phyloP scores from a whole-genome alignment of 2,329 filamentous ascomycete species.

The Blumeriella jaapii region DNA sequence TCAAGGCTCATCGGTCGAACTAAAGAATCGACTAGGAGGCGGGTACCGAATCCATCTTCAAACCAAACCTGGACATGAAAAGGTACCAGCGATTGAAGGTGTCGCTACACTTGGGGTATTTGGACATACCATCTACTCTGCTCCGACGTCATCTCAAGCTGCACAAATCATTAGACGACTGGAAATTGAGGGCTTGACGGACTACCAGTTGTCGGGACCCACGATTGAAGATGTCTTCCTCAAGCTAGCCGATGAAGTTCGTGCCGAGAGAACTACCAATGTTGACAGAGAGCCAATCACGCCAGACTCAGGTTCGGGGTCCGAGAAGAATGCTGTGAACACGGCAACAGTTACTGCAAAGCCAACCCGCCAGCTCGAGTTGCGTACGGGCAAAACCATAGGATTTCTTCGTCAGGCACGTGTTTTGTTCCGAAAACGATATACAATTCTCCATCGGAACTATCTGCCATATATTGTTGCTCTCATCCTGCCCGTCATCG shows the following conservation, averaged over 20 bases:
- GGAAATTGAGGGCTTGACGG: constrained; percentile 52
- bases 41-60: constrained; percentile 75
- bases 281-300: constrained; percentile 8
- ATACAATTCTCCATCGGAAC: constrained; percentile 67
- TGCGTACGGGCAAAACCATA: constrained; percentile 58
- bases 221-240: constrained; percentile 92
- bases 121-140: constrained; percentile 63
- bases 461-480: constrained; percentile 66
- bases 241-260: constrained; percentile 70
- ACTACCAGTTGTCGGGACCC: constrained; percentile 79
- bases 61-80: constrained; percentile 39
- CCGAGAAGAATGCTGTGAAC: constrained; percentile 22
- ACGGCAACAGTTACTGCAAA: constrained; percentile 4
- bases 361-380: constrained; percentile 32
- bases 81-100: constrained; percentile 39
- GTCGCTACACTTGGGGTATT: constrained; percentile 48
- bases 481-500: constrained; percentile 65
- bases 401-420: constrained; percentile 57
- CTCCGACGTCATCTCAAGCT: constrained; percentile 57
- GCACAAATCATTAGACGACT: constrained; percentile 60
- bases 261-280: constrained; percentile 33
- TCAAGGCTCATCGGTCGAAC: constrained; percentile 70
- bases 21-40: constrained; percentile 72
- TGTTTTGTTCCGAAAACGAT: constrained; percentile 68
- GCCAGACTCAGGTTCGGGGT: constrained; percentile 4